Percentiles rank a stretch among this genome's conserved stretches.
Evolutionary conservation across 345 rosid species (phyloP).

Genomic region (Geranium brycei): DNA sequence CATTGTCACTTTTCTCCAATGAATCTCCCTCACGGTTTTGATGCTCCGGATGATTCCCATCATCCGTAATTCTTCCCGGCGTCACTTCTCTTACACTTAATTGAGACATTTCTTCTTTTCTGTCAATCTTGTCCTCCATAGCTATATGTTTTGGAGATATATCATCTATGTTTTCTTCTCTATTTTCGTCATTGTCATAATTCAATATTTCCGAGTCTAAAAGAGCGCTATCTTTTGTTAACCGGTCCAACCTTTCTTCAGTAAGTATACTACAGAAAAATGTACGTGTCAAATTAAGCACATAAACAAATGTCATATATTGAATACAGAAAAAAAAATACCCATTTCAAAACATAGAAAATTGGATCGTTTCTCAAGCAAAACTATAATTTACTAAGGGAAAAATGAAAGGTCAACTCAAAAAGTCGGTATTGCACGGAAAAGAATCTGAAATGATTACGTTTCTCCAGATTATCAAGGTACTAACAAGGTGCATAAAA

Average conservation of each 20-base stretch:
- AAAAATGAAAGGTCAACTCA: neutral
- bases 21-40: conserved; percentile 25
- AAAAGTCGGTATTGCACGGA: neutral
- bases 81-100: conserved; percentile 10
- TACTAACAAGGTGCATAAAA: too few relatives aligned
- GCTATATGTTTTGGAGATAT: conserved; percentile 14
- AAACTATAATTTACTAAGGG: too few relatives aligned
- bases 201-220: conserved; percentile 31
- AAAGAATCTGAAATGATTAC: too few relatives aligned
- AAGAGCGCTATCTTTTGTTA: conserved; percentile 46
- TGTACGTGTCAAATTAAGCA: conserved; percentile 3
- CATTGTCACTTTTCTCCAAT: conserved; percentile 14
- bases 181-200: conserved; percentile 21
- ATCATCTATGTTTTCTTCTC: conserved; percentile 15
- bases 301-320: conserved; percentile 5
- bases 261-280: conserved; percentile 55
- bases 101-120: conserved; percentile 16
- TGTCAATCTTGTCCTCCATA: conserved; percentile 19
- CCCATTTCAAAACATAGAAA: neutral
- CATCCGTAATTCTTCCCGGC: conserved; percentile 21
- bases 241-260: conserved; percentile 80
- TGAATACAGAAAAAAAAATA: too few relatives aligned
- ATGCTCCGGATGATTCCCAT: conserved; percentile 20
- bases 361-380: too few relatives aligned
- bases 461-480: too few relatives aligned